A percentile compares a stretch with the other conserved stretches of the same genome.
Evolutionary conservation across 352 stramenopile species (phyloP).

Genomic region (Phytophthora cajani): DNA sequence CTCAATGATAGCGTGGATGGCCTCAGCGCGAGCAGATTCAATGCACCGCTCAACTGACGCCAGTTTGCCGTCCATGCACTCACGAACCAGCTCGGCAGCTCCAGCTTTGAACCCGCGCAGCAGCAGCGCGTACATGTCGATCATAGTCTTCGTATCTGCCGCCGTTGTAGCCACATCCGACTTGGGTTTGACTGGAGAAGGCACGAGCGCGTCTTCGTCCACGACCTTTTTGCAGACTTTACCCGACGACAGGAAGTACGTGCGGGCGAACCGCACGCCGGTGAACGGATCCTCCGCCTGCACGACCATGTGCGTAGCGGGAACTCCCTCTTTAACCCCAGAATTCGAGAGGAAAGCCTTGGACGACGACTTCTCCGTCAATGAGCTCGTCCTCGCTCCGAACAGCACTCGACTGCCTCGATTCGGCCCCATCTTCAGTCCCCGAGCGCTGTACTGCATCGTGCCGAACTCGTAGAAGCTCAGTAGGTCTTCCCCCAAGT

Average conservation of each 20-base stretch:
- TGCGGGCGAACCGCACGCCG: slow-evolving; percentile 64
- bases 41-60: slow-evolving; percentile 32
- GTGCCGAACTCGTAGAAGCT: slow-evolving; percentile 87
- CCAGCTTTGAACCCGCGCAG: slow-evolving; percentile 49
- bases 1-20: slow-evolving; percentile 21
- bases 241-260: slow-evolving; percentile 74
- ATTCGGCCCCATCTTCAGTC: slow-evolving; percentile 29
- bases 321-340: slow-evolving; percentile 20
- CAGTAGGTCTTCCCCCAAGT: slow-evolving; percentile 70
- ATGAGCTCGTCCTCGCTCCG: slow-evolving; percentile 50
- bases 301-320: slow-evolving; percentile 71
- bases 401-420: slow-evolving; percentile 71
- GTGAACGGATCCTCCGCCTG: slow-evolving; percentile 78
- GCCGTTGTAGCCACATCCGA: slow-evolving; percentile 11
- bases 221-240: slow-evolving; percentile 56
- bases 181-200: slow-evolving; percentile 22
- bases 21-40: slow-evolving; percentile 26
- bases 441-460: slow-evolving; percentile 61
- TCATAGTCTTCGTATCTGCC: slow-evolving; percentile 35
- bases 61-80: slow-evolving; percentile 17
- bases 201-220: slow-evolving; percentile 70
- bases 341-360: slow-evolving; percentile 43
- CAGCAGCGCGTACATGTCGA: slow-evolving; percentile 41
- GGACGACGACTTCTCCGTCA: slow-evolving; percentile 43
- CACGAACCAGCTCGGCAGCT: slow-evolving; percentile 20